Base-by-base conservation (phyloP, 345 rosid genomes). In the Populus alba region DNA sequence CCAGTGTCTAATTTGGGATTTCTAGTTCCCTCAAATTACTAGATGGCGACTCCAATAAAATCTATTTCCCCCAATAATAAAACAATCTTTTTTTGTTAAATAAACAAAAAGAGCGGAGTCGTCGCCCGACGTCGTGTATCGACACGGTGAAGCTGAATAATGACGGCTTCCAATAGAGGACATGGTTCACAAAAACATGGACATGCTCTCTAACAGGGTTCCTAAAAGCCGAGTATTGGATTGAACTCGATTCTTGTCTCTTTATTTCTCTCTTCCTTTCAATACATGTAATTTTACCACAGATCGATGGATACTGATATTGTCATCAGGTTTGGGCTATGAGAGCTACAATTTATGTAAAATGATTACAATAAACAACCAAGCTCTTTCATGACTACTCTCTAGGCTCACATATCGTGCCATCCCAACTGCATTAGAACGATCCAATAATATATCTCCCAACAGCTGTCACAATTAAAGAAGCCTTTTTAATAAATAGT, bases 371-470 rank as follows among this genome's bases (percentile, higher is more conserved):
- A n/a, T n/a, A 29, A 29, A 38, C 8, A 49, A 68, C 66, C 71
- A 13, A 31, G 63, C 25, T 31, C 39, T 17, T 17, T 79, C 70
- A 74, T 45, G 55, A 15, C 4, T 62, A 41, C 10, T 85, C 88
- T 67, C 67, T 76, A 1, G 87, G 89, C 77, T 90, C 79, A 92
- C 90, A 31, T 92, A 92, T 27, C 85, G 86, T 41, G 83, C 74
- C 97, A 92, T 92, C 74, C 88, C 89, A 23, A 76, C 75, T 39
- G 94, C 79, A 81, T 92, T 92, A 61, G 94, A 82, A 17, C 94
- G 90, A 74, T 92, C 94, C 81, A 92, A 81, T 80, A 92, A 77
- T 45, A 92, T 84, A 62, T 86, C 87, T 73, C 87, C 92, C 66
- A 87, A 55, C 57, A 89, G 86, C 92, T 89, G 82, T 31, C 72